Evolutionary conservation across 352 stramenopile genomes (phyloP).

Genomic region (Globisporangium barbulae): DNA sequence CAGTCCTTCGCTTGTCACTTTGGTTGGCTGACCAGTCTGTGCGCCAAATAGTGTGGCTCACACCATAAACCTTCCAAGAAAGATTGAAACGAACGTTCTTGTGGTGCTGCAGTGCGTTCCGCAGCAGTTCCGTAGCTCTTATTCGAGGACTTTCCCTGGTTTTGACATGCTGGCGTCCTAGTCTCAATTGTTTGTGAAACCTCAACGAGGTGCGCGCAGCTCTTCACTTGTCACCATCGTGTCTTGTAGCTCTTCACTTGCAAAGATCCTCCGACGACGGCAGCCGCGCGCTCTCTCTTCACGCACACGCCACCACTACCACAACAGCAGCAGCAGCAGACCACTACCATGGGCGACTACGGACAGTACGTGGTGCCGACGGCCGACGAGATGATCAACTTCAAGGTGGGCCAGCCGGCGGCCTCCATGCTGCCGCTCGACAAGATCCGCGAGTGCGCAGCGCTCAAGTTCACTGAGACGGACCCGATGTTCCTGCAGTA

Average conservation of each 20-base stretch:
- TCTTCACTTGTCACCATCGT: background rate
- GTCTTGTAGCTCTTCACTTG: background rate
- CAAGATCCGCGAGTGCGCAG: constrained; percentile 77
- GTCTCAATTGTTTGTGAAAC: constrained; percentile 1
- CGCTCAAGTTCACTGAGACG: constrained; percentile 79
- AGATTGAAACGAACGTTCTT: constrained; percentile 15
- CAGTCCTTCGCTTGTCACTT: background rate
- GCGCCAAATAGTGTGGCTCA: background rate
- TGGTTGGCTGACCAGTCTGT: constrained; percentile 4
- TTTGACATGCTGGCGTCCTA: background rate
- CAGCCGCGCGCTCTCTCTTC: constrained; percentile 1
- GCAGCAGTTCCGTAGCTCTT: background rate
- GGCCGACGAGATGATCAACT: constrained; percentile 87
- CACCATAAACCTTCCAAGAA: background rate
- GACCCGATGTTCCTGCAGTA: constrained; percentile 90
- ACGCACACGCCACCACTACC: background rate
- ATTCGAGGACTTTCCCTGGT: constrained; percentile 3
- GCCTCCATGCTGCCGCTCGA: constrained; percentile 81
- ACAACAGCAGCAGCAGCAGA: background rate
- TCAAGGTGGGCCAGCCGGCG: constrained; percentile 86
- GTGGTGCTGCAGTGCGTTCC: constrained; percentile 9
- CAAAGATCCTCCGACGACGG: constrained; percentile 15
- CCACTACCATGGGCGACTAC: constrained; percentile 74
- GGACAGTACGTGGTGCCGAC: constrained; percentile 80
- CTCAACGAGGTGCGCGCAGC: background rate